These are phyloP conservation scores for Cercospora janseana DNA, from an alignment of 2,329 filamentous ascomycete genomes.

Conservation along the genomic window DNA sequence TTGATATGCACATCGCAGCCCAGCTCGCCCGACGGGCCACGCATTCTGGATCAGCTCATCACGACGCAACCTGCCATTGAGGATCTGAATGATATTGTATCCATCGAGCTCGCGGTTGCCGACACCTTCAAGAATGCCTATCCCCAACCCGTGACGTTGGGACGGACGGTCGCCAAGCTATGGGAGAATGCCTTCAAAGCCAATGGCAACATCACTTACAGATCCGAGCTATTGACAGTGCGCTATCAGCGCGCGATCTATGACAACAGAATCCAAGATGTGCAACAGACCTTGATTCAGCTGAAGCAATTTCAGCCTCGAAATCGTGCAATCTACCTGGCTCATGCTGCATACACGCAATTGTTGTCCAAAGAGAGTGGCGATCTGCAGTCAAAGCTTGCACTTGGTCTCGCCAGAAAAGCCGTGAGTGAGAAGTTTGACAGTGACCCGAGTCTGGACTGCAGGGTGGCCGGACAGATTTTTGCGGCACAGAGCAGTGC, in stretches of 20 bases:
- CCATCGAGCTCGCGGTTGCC: slow-evolving; percentile 34
- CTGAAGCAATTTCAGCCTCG: slow-evolving; percentile 34
- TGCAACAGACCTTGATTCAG: slow-evolving; percentile 37
- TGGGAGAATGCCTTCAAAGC: slow-evolving; percentile 36
- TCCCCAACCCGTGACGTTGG: slow-evolving; percentile 30
- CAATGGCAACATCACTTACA: slow-evolving; percentile 23
- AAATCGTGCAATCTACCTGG: slow-evolving; percentile 37
- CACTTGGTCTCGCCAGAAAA: slow-evolving; percentile 34
- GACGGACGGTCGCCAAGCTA: slow-evolving; percentile 34
- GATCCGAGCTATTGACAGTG: slow-evolving; percentile 31
- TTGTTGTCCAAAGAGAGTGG: slow-evolving; percentile 32
- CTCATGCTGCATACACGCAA: slow-evolving; percentile 38
- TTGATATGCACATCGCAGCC: slow-evolving; percentile 28
- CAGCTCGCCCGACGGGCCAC: slow-evolving; percentile 12
- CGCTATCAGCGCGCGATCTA: slow-evolving; percentile 35
- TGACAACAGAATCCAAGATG: slow-evolving; percentile 35
- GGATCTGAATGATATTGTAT: slow-evolving; percentile 30
- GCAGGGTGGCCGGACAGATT: slow-evolving; percentile 36
- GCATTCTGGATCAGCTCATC: slow-evolving; percentile 30
- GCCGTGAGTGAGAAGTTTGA: slow-evolving; percentile 37
- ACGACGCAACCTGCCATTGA: slow-evolving; percentile 29
- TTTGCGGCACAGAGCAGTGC: slow-evolving; percentile 32
- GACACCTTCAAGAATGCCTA: slow-evolving; percentile 28
- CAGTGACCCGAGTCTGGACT: slow-evolving; percentile 32
- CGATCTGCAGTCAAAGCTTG: slow-evolving; percentile 33